Conservation (phyloP, 202 grass and related monocot species). For the Brachypodium distachyon region DNA sequence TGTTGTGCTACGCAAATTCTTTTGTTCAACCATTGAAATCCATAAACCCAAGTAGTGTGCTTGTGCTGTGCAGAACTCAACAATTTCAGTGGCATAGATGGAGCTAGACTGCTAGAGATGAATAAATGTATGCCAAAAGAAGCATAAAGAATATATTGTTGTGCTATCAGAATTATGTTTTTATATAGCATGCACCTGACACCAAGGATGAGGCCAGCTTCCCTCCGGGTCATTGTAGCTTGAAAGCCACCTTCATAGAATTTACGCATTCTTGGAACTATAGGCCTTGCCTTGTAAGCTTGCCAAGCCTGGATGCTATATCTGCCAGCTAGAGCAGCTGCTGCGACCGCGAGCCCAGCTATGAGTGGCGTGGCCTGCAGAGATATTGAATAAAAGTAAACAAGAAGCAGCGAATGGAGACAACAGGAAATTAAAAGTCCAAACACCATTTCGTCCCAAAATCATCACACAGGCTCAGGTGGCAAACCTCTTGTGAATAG, state of each 20-base stretch:
- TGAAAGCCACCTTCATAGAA: slow-evolving; percentile 99
- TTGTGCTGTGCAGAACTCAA: neutral
- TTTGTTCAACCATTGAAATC: neutral
- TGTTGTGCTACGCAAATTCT: neutral
- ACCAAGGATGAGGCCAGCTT: slow-evolving; percentile 82
- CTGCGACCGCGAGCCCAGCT: slow-evolving; percentile 76
- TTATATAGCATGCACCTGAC: slow-evolving; percentile 48
- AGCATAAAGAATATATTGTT: neutral
- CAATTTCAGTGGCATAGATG: neutral
- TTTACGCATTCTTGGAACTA: slow-evolving; percentile 80
- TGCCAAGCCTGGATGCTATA: slow-evolving; percentile 82
- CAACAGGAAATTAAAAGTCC: neutral
- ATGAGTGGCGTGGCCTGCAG: slow-evolving; percentile 61
- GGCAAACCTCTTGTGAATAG: neutral
- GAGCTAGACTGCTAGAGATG: neutral
- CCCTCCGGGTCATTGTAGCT: slow-evolving; percentile 60
- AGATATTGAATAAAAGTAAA: slow-evolving; percentile 17
- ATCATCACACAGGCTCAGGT: neutral
- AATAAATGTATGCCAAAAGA: neutral
- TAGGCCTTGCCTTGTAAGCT: slow-evolving; percentile 74
- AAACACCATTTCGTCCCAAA: neutral
- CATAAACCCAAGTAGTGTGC: neutral
- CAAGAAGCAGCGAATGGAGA: neutral
- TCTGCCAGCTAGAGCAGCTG: slow-evolving; percentile 60
- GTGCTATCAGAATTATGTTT: neutral